Percentiles rank a stretch among this genome's conserved stretches.
Evolutionary conservation across 257 asterid genomes (phyloP).

Genomic region (Capsicum chinense): DNA sequence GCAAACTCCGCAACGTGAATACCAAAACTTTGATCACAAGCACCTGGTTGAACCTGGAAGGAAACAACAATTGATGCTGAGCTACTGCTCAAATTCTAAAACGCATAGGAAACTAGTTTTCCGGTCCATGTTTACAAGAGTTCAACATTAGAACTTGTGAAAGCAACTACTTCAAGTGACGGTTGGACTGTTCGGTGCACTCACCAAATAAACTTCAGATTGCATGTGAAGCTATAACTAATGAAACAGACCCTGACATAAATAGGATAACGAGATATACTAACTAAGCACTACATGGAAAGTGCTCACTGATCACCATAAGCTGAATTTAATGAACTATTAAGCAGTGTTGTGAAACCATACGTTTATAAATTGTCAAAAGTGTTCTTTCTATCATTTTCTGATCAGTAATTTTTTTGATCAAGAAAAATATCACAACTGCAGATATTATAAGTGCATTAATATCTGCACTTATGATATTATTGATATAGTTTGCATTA

Average conservation of each 20-base stretch:
- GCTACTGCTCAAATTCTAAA: constrained; percentile 24
- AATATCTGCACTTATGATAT: background rate
- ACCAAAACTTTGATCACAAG: constrained; percentile 99
- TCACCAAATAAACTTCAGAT: background rate
- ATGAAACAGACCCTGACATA: background rate
- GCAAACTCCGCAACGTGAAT: constrained; percentile 99
- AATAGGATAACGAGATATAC: background rate
- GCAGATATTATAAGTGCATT: too few species aligned
- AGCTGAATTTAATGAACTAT: background rate
- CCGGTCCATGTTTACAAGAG: background rate
- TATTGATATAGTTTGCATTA: background rate
- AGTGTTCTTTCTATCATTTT: background rate
- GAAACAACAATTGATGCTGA: background rate
- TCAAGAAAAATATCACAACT: too few species aligned
- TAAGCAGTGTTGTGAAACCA: background rate
- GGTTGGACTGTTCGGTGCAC: background rate
- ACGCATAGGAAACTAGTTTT: constrained; percentile 1
- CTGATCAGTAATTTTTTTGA: background rate
- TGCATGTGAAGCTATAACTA: background rate
- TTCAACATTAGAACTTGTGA: background rate
- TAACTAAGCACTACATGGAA: background rate
- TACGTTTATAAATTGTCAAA: background rate
- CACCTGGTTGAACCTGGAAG: constrained; percentile 88
- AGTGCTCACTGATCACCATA: background rate
- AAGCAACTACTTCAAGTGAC: background rate